These are phyloP conservation scores for Clitopilus hobsonii DNA, from an alignment of 768 basidiomycete genomes.

Conservation along the genomic window DNA sequence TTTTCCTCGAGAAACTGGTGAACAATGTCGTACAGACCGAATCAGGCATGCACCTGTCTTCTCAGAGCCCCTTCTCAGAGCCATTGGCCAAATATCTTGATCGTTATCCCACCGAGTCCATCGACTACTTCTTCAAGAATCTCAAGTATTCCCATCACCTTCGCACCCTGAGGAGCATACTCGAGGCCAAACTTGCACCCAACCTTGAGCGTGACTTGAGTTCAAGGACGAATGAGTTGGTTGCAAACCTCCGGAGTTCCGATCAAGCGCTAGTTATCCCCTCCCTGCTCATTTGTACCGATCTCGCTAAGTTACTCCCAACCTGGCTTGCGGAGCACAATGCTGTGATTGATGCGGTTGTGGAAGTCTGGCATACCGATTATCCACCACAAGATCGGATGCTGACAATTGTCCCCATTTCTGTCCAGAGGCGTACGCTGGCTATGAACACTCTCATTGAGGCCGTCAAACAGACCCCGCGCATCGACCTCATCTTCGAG, in stretches of 20 bases:
- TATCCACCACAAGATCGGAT: conserved; percentile 38
- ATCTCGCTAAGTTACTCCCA: conserved; percentile 63
- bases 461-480: conserved; percentile 62
- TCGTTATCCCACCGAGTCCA: conserved; percentile 81
- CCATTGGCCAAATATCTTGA: conserved; percentile 89
- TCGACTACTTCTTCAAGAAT: conserved; percentile 79
- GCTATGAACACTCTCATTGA: conserved; percentile 76
- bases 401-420: conserved; percentile 40
- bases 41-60: conserved; percentile 85
- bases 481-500: conserved; percentile 87
- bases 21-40: conserved; percentile 90
- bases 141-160: conserved; percentile 77
- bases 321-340: conserved; percentile 68
- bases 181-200: conserved; percentile 76
- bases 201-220: conserved; percentile 66
- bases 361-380: conserved; percentile 68
- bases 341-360: conserved; percentile 64
- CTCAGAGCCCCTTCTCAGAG: conserved; percentile 86
- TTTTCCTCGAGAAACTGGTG: conserved; percentile 86
- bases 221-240: conserved; percentile 51
- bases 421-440: conserved; percentile 56
- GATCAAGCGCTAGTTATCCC: conserved; percentile 55
- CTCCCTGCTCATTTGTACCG: conserved; percentile 71
- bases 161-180: conserved; percentile 78
- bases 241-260: conserved; percentile 40